These are phyloP conservation scores for Zoysia japonica DNA, from an alignment of 176 grass and related monocot species.

Conservation along the genomic window DNA sequence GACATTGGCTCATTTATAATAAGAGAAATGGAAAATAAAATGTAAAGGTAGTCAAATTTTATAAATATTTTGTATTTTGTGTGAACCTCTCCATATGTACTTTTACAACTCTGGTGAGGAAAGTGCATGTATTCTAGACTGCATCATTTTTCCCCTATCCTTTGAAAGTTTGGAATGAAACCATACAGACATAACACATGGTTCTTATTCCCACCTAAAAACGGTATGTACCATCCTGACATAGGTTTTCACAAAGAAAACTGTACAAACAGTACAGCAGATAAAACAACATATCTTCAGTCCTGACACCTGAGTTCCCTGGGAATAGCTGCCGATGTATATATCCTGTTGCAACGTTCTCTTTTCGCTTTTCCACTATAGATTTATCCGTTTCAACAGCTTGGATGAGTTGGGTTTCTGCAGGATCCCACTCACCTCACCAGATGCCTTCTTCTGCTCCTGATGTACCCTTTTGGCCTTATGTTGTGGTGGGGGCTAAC, in stretches of 20 bases:
- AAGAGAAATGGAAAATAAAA: not conserved
- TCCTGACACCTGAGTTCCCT: not conserved
- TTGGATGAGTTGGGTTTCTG: slow-evolving; percentile 16
- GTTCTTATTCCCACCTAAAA: not conserved
- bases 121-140: not conserved
- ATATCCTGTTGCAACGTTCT: slow-evolving; percentile 13
- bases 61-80: slow-evolving; percentile 9
- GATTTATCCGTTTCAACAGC: slow-evolving; percentile 36
- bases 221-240: not conserved
- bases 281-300: slow-evolving; percentile 19
- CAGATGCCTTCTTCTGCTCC: slow-evolving; percentile 12
- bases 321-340: slow-evolving; percentile 25
- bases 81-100: not conserved
- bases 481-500: slow-evolving; percentile 35
- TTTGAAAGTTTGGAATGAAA: slow-evolving; percentile 1
- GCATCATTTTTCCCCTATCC: not conserved
- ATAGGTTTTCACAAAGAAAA: not conserved
- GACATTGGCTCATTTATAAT: not conserved
- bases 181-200: not conserved
- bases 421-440: slow-evolving; percentile 24
- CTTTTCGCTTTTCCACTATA: not conserved
- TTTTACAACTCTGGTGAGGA: not conserved
- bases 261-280: slow-evolving; percentile 31
- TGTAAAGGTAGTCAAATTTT: not conserved
- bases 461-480: slow-evolving; percentile 32